Conservation (phyloP, 108 stramenopile species). For the Craspedostauros australis region DNA sequence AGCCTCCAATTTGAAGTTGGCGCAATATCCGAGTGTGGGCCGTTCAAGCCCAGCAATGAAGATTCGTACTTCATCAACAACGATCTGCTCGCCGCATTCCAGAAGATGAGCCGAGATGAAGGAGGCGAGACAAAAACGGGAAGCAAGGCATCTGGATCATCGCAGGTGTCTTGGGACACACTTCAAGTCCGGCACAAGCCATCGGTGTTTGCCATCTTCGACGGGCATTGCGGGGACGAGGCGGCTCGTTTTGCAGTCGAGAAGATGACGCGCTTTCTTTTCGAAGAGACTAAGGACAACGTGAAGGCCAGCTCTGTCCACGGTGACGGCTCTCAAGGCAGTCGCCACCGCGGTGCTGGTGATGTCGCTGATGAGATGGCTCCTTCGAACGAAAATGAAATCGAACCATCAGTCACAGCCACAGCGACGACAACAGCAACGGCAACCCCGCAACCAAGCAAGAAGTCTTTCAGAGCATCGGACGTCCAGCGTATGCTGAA, state of each 20-base stretch:
- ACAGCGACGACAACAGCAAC: background rate
- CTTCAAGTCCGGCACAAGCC: slow-evolving; percentile 25
- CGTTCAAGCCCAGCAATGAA: slow-evolving; percentile 63
- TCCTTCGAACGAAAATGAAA: no score
- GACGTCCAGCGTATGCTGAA: slow-evolving; percentile 32
- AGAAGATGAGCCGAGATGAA: background rate
- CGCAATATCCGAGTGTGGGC: slow-evolving; percentile 72
- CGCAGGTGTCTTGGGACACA: no score
- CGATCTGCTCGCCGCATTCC: slow-evolving; percentile 25
- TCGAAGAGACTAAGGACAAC: no score
- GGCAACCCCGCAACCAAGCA: background rate
- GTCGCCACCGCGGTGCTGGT: background rate
- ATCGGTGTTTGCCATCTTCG: slow-evolving; percentile 75
- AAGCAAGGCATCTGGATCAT: slow-evolving; percentile 9
- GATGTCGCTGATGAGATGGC: background rate
- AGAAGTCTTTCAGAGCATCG: background rate
- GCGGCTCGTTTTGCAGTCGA: slow-evolving; percentile 70
- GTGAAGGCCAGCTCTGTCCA: no score
- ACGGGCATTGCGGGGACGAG: slow-evolving; percentile 79
- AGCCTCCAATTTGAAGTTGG: slow-evolving; percentile 62
- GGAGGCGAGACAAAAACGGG: slow-evolving; percentile 21
- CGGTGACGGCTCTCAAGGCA: no score
- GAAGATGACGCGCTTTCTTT: slow-evolving; percentile 37
- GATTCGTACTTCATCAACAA: slow-evolving; percentile 61
- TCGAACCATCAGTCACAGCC: no score